Base-by-base conservation (phyloP, 140 eudicot species). In the Ambrosia hybrid region DNA sequence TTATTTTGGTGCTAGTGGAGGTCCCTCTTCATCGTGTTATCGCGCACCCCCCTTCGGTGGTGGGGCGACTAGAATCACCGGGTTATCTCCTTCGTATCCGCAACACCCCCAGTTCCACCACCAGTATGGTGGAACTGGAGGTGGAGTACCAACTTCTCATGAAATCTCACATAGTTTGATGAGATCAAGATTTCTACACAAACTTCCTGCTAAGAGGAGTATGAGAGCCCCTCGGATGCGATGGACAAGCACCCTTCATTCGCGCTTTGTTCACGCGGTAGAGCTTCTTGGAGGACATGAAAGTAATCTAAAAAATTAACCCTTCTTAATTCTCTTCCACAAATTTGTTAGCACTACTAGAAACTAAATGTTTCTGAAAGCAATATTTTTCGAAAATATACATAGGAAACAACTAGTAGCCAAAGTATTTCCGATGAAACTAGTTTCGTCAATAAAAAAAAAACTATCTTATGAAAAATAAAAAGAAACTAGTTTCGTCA, bases 241-340 rank as follows among this genome's bases (percentile, higher is more conserved):
- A 55, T 90, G 97, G 97, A 90, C 97, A 0, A 90, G 91, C 67
- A 84, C 96, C 0, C 96, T 90, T 14, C 96, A 90, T 55, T 86
- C 91, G 1, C 85, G 96, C 2, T 90, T 90, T 56, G 91, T 90
- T 70, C 93, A 86, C 56, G 96, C 96, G 0, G 96, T 89, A 3
- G 96, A 89, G 79, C 96, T 89, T 64, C 96, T 90, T 71, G 96
- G 96, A n/a, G 96, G 96, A 81, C 96, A 90, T 79, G 96, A 90
- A 87, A 90, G 96, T 90, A 90, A 71, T 57, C 4, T 5, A 45
- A 61, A 8, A 41, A n/a, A n/a, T n/a, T n/a, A 41, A 41, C 46
- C 9, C 13, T 4, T 3, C 0, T 59, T 11, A 58, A 71, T 65
- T 14, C 43, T 21, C 30, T 21, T 21, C 30, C 30, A 21, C 30